Evolutionary conservation across 768 basidiomycete genomes (phyloP), one percentile per base, ranked within the genome.

Genomic region (Amylocystis lapponica): DNA sequence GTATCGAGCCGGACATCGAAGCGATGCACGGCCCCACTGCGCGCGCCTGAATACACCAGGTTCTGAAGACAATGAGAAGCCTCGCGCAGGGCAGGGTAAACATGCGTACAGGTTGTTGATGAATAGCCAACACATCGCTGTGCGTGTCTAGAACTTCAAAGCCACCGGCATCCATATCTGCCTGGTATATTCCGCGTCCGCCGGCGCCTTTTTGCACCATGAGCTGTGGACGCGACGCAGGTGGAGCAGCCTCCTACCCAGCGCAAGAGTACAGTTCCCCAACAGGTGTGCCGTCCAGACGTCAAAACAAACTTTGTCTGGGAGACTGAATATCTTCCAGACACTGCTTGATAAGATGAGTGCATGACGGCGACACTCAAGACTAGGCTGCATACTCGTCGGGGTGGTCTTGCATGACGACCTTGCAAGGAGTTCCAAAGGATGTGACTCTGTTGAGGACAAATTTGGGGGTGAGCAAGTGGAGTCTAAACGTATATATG

Each of bases 11-110:
- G 47, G 11, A 47, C 22, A 33, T 54, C 53, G 45, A 48, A 54
- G 38, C 53, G 39, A 17, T 35, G 38, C 5, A 54, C 27, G 3
- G 20, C 12, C 2, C 53, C 53, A 19, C 38, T 54, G 13, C 53
- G 50, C 29, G 46, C 40, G 11, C 53, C 53, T 3, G 38, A 21
- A 33, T 47, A 54, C 6, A 48, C n/a, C 12, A 54, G 33, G 22
- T 54, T 14, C 53, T 54, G 23, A 3, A 5, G 23, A 25, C n/a
- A 27, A 12, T 29, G 27, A 30, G 19, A 30, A 9, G 29, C 9
- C 29, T 9, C 9, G n/a, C 29, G n/a, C n/a, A n/a, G n/a, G n/a
- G n/a, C n/a, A n/a, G n/a, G n/a, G n/a, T n/a, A n/a, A n/a, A n/a
- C n/a, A n/a, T n/a, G n/a, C n/a, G n/a, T n/a, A n/a, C n/a, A n/a